Conservation (phyloP, 2,329 filamentous ascomycete genomes). For the Thelonectria olida region DNA sequence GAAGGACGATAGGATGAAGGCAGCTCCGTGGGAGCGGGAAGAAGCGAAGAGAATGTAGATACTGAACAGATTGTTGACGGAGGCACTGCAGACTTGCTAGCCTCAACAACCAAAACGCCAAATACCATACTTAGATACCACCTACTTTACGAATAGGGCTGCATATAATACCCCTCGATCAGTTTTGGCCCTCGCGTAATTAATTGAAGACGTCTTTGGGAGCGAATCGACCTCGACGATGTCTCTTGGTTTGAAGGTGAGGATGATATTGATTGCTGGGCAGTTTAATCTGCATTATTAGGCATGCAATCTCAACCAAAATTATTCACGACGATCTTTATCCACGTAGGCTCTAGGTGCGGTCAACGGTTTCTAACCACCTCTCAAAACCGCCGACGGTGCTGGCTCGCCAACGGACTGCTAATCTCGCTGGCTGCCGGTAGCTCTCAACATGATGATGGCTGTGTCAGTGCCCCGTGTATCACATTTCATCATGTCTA, state of each 20-base stretch:
- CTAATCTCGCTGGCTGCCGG: neutral
- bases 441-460: neutral
- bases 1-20: conserved; percentile 4
- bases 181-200: neutral
- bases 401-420: neutral
- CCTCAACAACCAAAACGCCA: neutral
- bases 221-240: no score
- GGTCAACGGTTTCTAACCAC: neutral
- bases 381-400: neutral
- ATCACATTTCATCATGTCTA: neutral
- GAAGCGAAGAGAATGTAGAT: conserved; percentile 27
- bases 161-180: neutral
- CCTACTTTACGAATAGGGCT: no score
- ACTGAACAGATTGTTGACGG: conserved; percentile 32
- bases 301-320: neutral
- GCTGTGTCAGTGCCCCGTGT: neutral
- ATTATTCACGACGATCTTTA: neutral
- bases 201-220: neutral
- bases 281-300: neutral
- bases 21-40: conserved; percentile 4
- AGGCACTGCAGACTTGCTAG: conserved; percentile 18
- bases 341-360: neutral
- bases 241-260: no score
- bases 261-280: no score
- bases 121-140: neutral